Evolutionary conservation across 306 rosid species (phyloP), one percentile per base, ranked within the genome.

Genomic region (Adenanthera pavonina): DNA sequence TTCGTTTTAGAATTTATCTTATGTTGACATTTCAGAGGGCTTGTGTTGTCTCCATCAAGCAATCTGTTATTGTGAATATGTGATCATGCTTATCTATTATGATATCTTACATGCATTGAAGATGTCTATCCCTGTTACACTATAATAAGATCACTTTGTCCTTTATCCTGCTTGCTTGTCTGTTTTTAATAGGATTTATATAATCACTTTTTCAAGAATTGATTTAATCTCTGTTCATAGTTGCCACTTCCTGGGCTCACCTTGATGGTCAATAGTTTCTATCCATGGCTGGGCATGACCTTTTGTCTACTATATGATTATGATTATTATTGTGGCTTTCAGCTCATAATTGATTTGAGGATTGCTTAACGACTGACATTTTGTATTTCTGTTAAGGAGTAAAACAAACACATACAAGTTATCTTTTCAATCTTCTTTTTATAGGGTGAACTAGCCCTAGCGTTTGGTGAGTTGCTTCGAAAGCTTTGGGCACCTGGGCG

Each of bases 401-500:
- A 60, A 41, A 60, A 16, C 43, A 77, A 8, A 8, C 3, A 41
- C 69, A 69, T 53, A 64, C n/a, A 77, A 71, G 15, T 52, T 47
- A 34, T 60, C 30, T 47, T 40, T 47, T 77, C 86, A 30, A 85
- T 51, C 54, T 68, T 43, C 61, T 67, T 59, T 69, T 46, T 82
- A 80, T 81, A 95, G 98, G 99, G 99, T 41, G 98, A 95, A 83
- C 88, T 95, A 76, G 99, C 99, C 76, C 84, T 95, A 79, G 99
- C 99, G 69, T 95, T 95, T 81, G 99, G 99, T 33, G 99, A 95
- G 75, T 86, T 95, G 83, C 94, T 95, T 77, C 92, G 98, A 73
- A 95, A 90, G 87, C 91, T 95, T 69, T 95, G 99, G 99, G 98
- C 98, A 73, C 99, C 99, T 80, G 98, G 98, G 64, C 84, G 98